phyloP scores from a whole-genome alignment of 139 green algal genomes.

The Chlamydomonas sphaeroides region DNA sequence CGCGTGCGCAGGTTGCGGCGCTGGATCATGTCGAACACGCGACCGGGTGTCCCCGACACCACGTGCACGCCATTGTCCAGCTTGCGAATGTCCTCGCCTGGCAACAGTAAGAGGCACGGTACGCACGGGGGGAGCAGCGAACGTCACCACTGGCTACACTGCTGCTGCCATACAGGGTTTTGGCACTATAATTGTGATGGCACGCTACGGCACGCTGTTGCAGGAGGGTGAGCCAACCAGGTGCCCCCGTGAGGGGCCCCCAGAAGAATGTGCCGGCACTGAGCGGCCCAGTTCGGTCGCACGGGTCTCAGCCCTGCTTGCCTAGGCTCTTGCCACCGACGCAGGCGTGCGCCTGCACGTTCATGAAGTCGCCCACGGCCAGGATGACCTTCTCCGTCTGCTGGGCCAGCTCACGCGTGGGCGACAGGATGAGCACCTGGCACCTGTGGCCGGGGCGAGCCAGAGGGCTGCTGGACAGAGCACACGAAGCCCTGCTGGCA shows the following conservation, averaged over 20 bases:
- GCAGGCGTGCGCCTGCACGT: constrained; percentile 93
- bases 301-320: too few relatives aligned
- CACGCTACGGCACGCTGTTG: too few relatives aligned
- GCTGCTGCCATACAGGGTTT: too few relatives aligned
- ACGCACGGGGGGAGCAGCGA: too few relatives aligned
- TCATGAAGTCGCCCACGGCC: constrained; percentile 94
- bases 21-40: constrained; percentile 99
- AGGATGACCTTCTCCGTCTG: constrained; percentile 96
- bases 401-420: constrained; percentile 94
- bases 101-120: neutral
- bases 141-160: too few relatives aligned
- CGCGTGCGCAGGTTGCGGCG: constrained; percentile 69
- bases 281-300: too few relatives aligned
- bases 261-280: too few relatives aligned
- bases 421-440: constrained; percentile 94
- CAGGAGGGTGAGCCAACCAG: too few relatives aligned
- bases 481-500: too few relatives aligned
- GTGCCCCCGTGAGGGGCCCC: too few relatives aligned
- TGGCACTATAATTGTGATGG: too few relatives aligned
- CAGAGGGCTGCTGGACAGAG: too few relatives aligned
- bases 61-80: constrained; percentile 94
- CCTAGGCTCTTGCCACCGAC: constrained; percentile 95
- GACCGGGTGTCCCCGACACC: constrained; percentile 95
- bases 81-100: constrained; percentile 95
- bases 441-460: constrained; percentile 55